Evolutionary conservation across 331 rosid species (phyloP), one percentile per base, ranked within the genome.

Genomic region (Quercus lobata): DNA sequence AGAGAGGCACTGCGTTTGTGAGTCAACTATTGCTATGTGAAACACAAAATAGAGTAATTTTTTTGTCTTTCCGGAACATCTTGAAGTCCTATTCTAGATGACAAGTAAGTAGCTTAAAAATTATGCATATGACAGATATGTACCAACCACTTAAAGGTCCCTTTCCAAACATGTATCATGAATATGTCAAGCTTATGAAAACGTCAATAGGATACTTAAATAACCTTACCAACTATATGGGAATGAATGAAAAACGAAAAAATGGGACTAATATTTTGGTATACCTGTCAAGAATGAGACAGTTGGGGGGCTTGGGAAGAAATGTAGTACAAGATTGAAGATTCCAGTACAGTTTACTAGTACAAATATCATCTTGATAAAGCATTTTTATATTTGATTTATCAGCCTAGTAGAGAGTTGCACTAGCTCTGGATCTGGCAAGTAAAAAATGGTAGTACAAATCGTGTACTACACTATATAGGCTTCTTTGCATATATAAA

Each of bases 371-470:
- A 77, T 10, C 74, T 63, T 21, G 63, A 56, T 24, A 52, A n/a
- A 68, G 61, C 24, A 49, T 34, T 63, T 25, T 27, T 16, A 24
- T 8, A 68, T 68, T 65, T 68, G 29, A 53, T 35, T 4, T 41
- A 32, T 46, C 71, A 65, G 71, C 49, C 46, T 65, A 16, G 15
- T 29, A 27, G 11, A 34, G 62, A 6, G 24, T 22, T 30, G 63
- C 58, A 12, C 53, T 4, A 46, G 15, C 44, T 41, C 75, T 69
- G 49, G 49, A 58, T 18, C 69, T 44, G 53, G 21, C 60, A 17
- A 69, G 70, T 46, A 5, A 74, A 58, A 57, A 60, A 29, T 60
- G 57, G 83, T 71, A 79, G 83, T 87, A 84, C 88, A 84, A 77
- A 71, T 81, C 44, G n/a, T 68, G 84, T 81, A 81, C 76, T 83